A percentile compares a stretch with the other conserved stretches of the same genome.
Conservation (phyloP, 345 rosid genomes). For the Aegle marmelos region DNA sequence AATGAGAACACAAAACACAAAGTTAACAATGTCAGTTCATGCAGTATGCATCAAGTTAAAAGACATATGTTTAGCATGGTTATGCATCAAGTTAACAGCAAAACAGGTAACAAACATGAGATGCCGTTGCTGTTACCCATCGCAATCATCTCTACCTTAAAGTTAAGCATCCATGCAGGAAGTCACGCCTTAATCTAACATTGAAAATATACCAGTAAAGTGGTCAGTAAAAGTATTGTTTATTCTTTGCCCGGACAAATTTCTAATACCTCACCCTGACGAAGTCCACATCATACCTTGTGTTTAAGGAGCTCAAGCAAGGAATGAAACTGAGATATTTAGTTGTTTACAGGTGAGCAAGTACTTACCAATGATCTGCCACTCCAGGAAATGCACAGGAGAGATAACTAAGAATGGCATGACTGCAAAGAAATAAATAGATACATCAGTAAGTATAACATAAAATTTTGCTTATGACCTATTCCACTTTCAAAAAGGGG, state of each 20-base stretch:
- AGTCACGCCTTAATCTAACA: neutral
- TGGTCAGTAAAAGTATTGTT: neutral
- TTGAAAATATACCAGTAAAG: neutral
- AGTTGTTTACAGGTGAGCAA: neutral
- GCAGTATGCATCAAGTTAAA: neutral
- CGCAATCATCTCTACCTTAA: neutral
- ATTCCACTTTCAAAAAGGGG: neutral
- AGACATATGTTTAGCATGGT: neutral
- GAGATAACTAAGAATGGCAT: conserved; percentile 78
- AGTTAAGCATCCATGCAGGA: neutral
- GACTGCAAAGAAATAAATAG: conserved; percentile 46
- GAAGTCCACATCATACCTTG: neutral
- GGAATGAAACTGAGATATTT: neutral
- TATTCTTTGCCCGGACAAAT: neutral
- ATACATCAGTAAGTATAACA: neutral
- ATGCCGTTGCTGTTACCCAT: neutral
- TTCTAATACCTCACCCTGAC: neutral
- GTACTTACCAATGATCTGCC: conserved; percentile 72
- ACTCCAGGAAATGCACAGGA: conserved; percentile 77
- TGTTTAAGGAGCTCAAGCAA: neutral
- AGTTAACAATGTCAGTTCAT: neutral
- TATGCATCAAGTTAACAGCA: neutral
- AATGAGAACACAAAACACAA: neutral
- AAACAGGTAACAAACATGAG: neutral
- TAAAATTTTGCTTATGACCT: neutral